A percentile compares a stretch with the other conserved stretches of the same genome.
Evolutionary conservation across 2,329 filamentous ascomycete genomes (phyloP).

Genomic region (Colletotrichum plurivorum): DNA sequence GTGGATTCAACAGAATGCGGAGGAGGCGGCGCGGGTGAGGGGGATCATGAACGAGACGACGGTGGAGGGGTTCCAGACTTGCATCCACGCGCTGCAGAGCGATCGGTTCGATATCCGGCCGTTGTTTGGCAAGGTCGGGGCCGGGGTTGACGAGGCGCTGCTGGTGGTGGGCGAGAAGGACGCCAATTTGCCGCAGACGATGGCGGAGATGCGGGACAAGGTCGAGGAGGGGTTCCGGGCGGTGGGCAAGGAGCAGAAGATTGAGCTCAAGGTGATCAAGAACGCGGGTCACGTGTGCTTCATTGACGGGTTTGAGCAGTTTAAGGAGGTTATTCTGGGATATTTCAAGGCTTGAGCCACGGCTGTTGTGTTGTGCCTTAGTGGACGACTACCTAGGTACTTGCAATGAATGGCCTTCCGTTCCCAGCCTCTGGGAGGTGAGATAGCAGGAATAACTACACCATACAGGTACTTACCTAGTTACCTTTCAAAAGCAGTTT

Average conservation of each 20-base stretch:
- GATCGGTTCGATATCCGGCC: slow-evolving; percentile 56
- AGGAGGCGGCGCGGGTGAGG: slow-evolving; percentile 53
- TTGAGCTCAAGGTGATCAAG: slow-evolving; percentile 53
- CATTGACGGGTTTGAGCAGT: slow-evolving; percentile 53
- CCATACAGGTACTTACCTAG: too few relatives aligned
- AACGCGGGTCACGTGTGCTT: slow-evolving; percentile 56
- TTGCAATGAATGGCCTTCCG: slow-evolving; percentile 21
- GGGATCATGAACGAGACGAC: slow-evolving; percentile 53
- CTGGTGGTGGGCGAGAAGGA: slow-evolving; percentile 59
- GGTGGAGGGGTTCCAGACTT: slow-evolving; percentile 58
- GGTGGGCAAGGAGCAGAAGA: slow-evolving; percentile 43
- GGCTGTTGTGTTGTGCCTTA: not conserved
- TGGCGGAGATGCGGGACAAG: slow-evolving; percentile 54
- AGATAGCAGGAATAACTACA: not conserved
- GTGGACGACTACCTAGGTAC: not conserved
- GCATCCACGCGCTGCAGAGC: slow-evolving; percentile 54
- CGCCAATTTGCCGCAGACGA: slow-evolving; percentile 55
- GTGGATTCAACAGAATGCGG: slow-evolving; percentile 53
- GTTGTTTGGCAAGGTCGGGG: slow-evolving; percentile 50
- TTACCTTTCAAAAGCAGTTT: too few relatives aligned
- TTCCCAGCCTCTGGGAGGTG: slow-evolving; percentile 29
- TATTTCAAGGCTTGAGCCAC: slow-evolving; percentile 43
- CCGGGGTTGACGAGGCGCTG: slow-evolving; percentile 52
- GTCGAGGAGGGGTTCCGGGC: slow-evolving; percentile 51
- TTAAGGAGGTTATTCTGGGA: slow-evolving; percentile 45